These are phyloP conservation scores for Durotheca rogersii DNA, from an alignment of 495 filamentous ascomycete species.

Conservation along the genomic window DNA sequence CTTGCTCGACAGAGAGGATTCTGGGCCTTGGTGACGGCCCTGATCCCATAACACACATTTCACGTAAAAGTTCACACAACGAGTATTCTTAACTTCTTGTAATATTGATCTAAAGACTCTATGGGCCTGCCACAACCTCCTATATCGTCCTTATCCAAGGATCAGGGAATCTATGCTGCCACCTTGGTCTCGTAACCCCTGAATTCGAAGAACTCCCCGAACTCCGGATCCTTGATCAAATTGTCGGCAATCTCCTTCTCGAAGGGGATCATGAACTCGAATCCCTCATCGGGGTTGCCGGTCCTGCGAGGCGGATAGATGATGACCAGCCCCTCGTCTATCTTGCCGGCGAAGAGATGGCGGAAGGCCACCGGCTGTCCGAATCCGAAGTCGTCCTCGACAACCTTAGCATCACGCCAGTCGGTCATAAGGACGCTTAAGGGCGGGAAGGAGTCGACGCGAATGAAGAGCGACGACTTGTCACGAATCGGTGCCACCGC, in stretches of 20 bases:
- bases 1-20: too few species aligned
- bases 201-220: conserved; percentile 45
- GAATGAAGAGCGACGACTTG: conserved; percentile 33
- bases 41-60: too few species aligned
- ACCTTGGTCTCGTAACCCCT: conserved; percentile 33
- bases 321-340: conserved; percentile 30
- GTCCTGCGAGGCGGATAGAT: conserved; percentile 32
- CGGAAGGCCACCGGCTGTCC: conserved; percentile 25
- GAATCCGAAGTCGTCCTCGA: conserved; percentile 35
- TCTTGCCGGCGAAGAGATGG: conserved; percentile 25
- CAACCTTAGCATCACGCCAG: conserved; percentile 24
- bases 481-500: conserved; percentile 37
- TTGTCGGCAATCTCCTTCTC: conserved; percentile 38
- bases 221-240: conserved; percentile 43
- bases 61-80: too few species aligned
- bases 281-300: conserved; percentile 42
- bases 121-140: too few species aligned
- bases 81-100: too few species aligned
- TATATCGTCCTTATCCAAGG: conserved; percentile 1
- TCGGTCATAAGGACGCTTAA: conserved; percentile 26
- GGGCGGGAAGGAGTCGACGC: conserved; percentile 31
- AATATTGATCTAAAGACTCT: neutral
- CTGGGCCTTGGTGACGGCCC: too few species aligned
- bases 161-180: conserved; percentile 1
- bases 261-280: conserved; percentile 44